A percentile compares a stretch with the other conserved stretches of the same genome.
phyloP scores from a whole-genome alignment of 2,329 filamentous ascomycete species.

The Leptographium procerum region DNA sequence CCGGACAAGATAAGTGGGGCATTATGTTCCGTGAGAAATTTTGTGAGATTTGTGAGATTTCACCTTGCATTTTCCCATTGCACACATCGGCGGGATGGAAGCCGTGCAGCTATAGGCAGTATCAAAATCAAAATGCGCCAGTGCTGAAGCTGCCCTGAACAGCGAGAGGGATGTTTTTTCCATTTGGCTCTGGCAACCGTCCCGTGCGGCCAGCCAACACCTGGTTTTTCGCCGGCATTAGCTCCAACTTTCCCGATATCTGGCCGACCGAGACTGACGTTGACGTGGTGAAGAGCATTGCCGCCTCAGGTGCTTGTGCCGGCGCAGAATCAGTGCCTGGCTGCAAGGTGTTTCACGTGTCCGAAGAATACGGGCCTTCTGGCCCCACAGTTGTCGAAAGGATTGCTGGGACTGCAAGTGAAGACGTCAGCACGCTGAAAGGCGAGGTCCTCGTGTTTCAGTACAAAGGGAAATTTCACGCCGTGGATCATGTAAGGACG shows the following conservation, averaged over 20 bases:
- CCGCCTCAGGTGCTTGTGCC: slow-evolving; percentile 24
- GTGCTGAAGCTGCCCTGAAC: not conserved
- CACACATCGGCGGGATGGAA: not conserved
- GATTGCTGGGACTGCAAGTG: slow-evolving; percentile 22
- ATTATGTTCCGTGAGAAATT: no score
- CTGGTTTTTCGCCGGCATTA: slow-evolving; percentile 42
- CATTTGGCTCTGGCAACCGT: slow-evolving; percentile 1
- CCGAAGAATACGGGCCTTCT: slow-evolving; percentile 19
- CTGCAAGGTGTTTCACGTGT: slow-evolving; percentile 49
- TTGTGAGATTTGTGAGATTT: no score
- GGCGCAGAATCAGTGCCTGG: slow-evolving; percentile 29
- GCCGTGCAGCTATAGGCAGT: not conserved
- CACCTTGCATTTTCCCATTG: not conserved
- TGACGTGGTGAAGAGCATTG: slow-evolving; percentile 19
- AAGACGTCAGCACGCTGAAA: slow-evolving; percentile 27
- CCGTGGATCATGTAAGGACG: slow-evolving; percentile 54
- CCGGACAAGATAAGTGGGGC: no score
- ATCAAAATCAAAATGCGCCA: not conserved
- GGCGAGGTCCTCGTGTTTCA: slow-evolving; percentile 56
- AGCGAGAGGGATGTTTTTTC: slow-evolving; percentile 1
- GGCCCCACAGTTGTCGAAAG: slow-evolving; percentile 22
- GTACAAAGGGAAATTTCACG: slow-evolving; percentile 53
- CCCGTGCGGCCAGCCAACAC: not conserved
- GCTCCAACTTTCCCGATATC: slow-evolving; percentile 44
- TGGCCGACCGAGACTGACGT: slow-evolving; percentile 13